A percentile compares a stretch with the other conserved stretches of the same genome.
These are phyloP conservation scores for Phytophthora brassicae DNA, from an alignment of 352 stramenopile species.

Conservation along the genomic window DNA sequence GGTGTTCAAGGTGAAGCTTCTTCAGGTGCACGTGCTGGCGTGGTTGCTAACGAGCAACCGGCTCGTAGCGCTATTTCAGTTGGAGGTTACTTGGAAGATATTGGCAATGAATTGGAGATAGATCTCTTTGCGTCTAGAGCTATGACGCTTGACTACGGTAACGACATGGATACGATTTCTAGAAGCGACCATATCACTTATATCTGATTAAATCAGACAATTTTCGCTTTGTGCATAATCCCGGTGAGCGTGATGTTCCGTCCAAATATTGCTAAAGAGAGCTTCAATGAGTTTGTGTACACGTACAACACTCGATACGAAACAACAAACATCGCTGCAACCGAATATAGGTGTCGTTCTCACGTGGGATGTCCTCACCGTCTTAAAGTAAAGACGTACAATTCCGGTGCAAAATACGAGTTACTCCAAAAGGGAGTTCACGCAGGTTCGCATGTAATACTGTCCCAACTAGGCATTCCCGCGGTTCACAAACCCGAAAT, in stretches of 20 bases:
- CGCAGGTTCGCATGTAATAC: neutral
- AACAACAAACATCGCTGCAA: neutral
- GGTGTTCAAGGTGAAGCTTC: too few species aligned
- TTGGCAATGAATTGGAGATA: too few species aligned
- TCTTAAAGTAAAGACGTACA: neutral
- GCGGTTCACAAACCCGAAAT: constrained; percentile 6
- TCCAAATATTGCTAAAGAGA: neutral
- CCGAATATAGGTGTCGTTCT: neutral
- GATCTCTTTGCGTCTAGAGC: too few species aligned
- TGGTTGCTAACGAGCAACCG: too few species aligned
- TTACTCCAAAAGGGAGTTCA: constrained; percentile 2
- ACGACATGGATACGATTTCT: too few species aligned
- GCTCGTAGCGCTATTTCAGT: too few species aligned
- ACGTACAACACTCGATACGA: neutral
- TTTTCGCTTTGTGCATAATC: too few species aligned
- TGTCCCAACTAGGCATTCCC: neutral
- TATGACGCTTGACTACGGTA: neutral
- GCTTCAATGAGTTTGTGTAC: neutral
- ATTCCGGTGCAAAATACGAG: neutral
- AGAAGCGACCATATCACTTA: too few species aligned
- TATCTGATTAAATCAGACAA: too few species aligned
- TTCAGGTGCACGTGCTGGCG: too few species aligned
- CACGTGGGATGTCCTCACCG: neutral
- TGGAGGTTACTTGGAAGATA: too few species aligned
- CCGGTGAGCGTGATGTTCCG: neutral